A percentile compares a stretch with the other conserved stretches of the same genome.
phyloP scores from a whole-genome alignment of 1,139 yeast genomes.

The Trichomonascaceae sp. region DNA sequence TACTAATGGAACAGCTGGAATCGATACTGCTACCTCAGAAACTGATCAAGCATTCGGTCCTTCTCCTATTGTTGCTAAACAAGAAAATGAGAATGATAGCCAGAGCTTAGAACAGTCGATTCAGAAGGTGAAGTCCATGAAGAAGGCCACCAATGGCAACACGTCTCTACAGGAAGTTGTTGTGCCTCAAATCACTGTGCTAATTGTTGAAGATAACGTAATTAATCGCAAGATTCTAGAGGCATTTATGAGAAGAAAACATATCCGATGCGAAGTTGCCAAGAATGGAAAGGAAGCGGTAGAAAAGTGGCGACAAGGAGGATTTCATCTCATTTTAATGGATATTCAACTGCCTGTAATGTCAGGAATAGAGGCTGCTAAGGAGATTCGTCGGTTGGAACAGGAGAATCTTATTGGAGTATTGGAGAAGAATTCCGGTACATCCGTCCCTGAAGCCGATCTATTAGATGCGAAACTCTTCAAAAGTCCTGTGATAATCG shows the following conservation, averaged over 20 bases:
- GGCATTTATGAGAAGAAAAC: slow-evolving; percentile 81
- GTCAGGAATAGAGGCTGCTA: slow-evolving; percentile 90
- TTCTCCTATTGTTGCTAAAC: slow-evolving; percentile 7
- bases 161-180: slow-evolving; percentile 29
- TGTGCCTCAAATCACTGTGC: slow-evolving; percentile 75
- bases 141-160: slow-evolving; percentile 7
- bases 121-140: slow-evolving; percentile 7
- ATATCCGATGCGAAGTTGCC: slow-evolving; percentile 80
- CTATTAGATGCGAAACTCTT: slow-evolving; percentile 55
- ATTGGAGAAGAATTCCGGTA: slow-evolving; percentile 32
- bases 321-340: slow-evolving; percentile 87
- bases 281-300: slow-evolving; percentile 90
- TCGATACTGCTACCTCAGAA: not conserved
- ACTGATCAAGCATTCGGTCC: not conserved
- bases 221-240: slow-evolving; percentile 91
- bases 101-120: not conserved
- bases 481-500: slow-evolving; percentile 90
- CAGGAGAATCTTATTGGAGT: slow-evolving; percentile 77
- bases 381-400: slow-evolving; percentile 79
- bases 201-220: slow-evolving; percentile 93
- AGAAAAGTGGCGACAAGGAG: slow-evolving; percentile 88
- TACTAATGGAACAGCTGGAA: not conserved
- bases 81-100: not conserved
- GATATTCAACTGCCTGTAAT: slow-evolving; percentile 91
- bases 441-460: slow-evolving; percentile 35